These are phyloP conservation scores for Guillardia theta DNA, from an alignment of 78 protist species.

Conservation along the genomic window DNA sequence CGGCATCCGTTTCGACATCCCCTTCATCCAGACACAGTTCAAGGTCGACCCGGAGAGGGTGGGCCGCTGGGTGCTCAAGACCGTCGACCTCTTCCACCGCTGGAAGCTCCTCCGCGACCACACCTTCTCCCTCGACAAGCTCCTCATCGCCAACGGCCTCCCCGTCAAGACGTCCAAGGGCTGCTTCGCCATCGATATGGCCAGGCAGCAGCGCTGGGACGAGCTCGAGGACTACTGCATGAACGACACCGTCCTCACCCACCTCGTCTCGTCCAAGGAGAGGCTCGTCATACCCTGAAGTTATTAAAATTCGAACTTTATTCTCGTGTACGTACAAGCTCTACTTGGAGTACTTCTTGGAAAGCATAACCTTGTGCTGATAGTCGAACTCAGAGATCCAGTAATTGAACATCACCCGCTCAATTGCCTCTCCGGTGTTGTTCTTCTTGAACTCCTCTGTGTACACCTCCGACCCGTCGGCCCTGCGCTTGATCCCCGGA, in stretches of 20 bases:
- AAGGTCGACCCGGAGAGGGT: not conserved
- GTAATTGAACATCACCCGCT: no score
- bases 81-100: not conserved
- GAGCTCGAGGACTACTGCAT: not conserved
- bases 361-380: no score
- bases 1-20: conserved; percentile 2
- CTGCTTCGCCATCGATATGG: not conserved
- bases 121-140: not conserved
- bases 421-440: no score
- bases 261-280: no score
- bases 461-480: no score
- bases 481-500: no score
- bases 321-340: no score
- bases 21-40: not conserved
- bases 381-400: no score
- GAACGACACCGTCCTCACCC: not conserved
- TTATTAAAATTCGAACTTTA: no score
- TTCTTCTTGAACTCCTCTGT: no score
- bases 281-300: no score
- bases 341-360: no score
- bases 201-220: not conserved
- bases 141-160: not conserved
- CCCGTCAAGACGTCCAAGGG: not conserved
- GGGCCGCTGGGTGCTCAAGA: not conserved
- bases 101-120: not conserved